Conservation (phyloP, 768 basidiomycete genomes). For the Rhizopogon vulgaris region DNA sequence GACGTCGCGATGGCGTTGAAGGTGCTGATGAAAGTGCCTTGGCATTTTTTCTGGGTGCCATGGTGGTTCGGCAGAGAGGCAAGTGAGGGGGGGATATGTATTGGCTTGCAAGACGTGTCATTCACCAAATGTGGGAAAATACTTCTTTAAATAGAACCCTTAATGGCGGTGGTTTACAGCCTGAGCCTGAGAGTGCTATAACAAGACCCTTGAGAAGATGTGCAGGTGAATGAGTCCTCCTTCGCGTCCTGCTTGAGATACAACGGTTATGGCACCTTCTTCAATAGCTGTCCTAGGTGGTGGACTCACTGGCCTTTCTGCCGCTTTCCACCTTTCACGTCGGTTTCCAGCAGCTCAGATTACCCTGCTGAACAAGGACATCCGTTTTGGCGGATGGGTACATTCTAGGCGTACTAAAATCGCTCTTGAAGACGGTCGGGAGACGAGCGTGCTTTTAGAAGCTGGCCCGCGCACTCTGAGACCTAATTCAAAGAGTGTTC, state of each 20-base stretch:
- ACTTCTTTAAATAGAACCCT: neutral
- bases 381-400: constrained; percentile 84
- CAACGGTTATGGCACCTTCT: constrained; percentile 13
- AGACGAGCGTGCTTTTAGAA: constrained; percentile 60
- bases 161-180: too few species aligned
- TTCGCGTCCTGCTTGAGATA: neutral
- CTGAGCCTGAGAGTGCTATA: neutral
- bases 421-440: constrained; percentile 19
- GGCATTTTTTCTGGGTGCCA: constrained; percentile 16
- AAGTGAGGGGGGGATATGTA: constrained; percentile 14
- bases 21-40: constrained; percentile 10
- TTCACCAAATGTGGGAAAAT: neutral
- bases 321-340: constrained; percentile 72
- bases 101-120: neutral
- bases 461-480: constrained; percentile 83
- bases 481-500: constrained; percentile 63
- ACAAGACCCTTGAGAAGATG: neutral
- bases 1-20: constrained; percentile 15
- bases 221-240: neutral
- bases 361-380: constrained; percentile 61
- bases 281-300: constrained; percentile 71
- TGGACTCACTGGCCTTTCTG: constrained; percentile 75
- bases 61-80: constrained; percentile 4
- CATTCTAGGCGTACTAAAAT: constrained; percentile 50
- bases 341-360: constrained; percentile 55